Base-by-base conservation (phyloP, 495 filamentous ascomycete genomes). In the Beverwykella pulmonaria region DNA sequence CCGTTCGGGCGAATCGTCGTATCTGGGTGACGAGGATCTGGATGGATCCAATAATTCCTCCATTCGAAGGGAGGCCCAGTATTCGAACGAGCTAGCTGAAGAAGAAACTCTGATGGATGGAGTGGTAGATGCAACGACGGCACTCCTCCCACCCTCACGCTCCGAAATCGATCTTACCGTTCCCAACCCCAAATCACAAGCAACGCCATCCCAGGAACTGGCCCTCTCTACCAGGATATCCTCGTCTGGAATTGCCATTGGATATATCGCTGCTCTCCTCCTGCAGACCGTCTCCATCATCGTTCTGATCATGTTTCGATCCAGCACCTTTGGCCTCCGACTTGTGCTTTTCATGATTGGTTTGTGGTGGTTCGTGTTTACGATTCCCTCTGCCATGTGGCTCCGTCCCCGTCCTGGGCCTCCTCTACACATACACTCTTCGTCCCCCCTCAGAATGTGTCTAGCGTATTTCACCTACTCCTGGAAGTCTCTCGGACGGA, bases 291-390 rank as follows among this genome's bases (percentile, higher is more conserved):
- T 78, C 27, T 70, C 75, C 20, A 73, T 80, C 59, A 19, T 75
- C 60, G 71, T 79, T 59, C 41, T 67, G 0, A 65, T 79, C 41
- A 58, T 65, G 23, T 59, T 67, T 20, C 8, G 47, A 12, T 59
- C 49, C 19, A 34, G 44, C 15, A 67, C 26, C 19, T 72, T 72
- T 53, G 53, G 65, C 20, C 70, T 72, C 39, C 88, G 93, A 26
- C 79, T 97, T 34, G 92, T 93, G 1, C 82, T 98, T 9, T 94
- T 96, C 73, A 74, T 92, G 39, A 87, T 98, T 54, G 94, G 94
- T 12, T 75, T 86, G 15, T 98, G 94, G 94, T 98, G 94, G 94
- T 88, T 95, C 60, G 53, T 87, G 36, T 98, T 98, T 72, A 95
- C 92, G 19, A 86, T 98, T 58, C 94, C 94, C 2, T 89, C 92